Evolutionary conservation across 2,329 filamentous ascomycete species (phyloP), one percentile per base, ranked within the genome.

Genomic region (Monosporascus sp.): DNA sequence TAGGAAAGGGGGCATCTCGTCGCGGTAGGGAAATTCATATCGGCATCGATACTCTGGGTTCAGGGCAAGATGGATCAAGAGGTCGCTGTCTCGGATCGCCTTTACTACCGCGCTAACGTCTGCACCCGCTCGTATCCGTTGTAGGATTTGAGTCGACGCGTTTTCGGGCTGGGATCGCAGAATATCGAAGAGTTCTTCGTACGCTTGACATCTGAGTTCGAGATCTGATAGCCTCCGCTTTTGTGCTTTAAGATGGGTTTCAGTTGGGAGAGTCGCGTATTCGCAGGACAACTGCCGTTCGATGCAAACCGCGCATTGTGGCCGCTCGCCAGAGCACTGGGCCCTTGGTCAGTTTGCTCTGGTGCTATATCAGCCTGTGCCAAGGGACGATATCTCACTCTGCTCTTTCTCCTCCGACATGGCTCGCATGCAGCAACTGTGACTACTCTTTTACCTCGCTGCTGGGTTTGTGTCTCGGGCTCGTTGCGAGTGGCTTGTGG

Each of bases 11-110:
- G 61, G 60, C 56, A 63, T 62, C 37, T 59, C 53, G 22, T 50
- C 47, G n/a, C 53, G 46, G 45, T 64, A 60, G 16, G 63, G 63
- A 24, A 65, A 62, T 16, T 62, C 58, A 49, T 64, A 65, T 44
- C 58, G 62, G 22, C 55, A 60, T 49, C 59, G 58, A 40, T 52
- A 40, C 5, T 62, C 61, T 20, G 61, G 59, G 11, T 55, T 54
- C 17, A 55, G 51, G 2, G 56, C 50, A 37, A 65, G 57, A 22
- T 64, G 61, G 1, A 62, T 57, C 1, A 65, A 56, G 3, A 63
- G 55, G 24, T 61, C 58, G 11, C 58, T 58, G 2, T 60, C 61
- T 37, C 60, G 52, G 35, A 65, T 53, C 1, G 55, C 37, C 31
- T 53, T 57, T 35, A 64, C 55, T 20, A 65, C 57, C 2, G 52